Conservation (phyloP, 768 basidiomycete species). For the Leucogyrophana mollusca region DNA sequence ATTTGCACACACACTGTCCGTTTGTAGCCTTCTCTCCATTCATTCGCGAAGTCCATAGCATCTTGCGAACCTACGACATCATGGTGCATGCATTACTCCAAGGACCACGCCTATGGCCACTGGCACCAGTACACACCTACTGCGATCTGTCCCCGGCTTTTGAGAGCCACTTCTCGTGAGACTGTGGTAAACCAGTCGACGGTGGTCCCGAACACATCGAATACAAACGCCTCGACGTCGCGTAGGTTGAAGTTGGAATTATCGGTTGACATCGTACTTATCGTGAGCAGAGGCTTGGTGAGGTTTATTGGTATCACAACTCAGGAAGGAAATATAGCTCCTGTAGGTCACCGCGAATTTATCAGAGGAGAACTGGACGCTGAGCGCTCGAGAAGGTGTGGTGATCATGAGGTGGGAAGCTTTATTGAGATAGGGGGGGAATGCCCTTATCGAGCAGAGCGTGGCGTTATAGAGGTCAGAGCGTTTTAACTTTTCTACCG, state of each 20-base stretch:
- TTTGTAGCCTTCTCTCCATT: slow-evolving; percentile 56
- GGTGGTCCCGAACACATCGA: slow-evolving; percentile 52
- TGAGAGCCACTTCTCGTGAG: slow-evolving; percentile 14
- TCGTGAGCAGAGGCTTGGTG: no score
- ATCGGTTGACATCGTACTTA: neutral
- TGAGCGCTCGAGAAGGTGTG: no score
- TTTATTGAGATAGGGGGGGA: no score
- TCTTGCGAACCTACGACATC: slow-evolving; percentile 18
- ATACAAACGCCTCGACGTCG: slow-evolving; percentile 41
- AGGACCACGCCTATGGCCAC: neutral
- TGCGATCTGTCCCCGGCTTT: slow-evolving; percentile 11
- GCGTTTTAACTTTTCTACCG: no score
- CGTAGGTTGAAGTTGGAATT: slow-evolving; percentile 2
- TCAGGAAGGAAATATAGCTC: no score
- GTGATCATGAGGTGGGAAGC: no score
- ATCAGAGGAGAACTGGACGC: no score
- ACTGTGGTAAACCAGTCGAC: slow-evolving; percentile 40
- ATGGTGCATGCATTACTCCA: no score
- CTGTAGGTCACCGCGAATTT: no score
- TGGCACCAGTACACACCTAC: slow-evolving; percentile 9
- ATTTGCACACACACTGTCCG: slow-evolving; percentile 16
- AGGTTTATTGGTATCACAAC: no score
- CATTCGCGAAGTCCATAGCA: slow-evolving; percentile 42
- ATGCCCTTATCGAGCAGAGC: no score
- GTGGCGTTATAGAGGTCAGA: no score